Base-by-base conservation (phyloP, 2,329 filamentous ascomycete genomes). In the Botryosphaeria dothidea region DNA sequence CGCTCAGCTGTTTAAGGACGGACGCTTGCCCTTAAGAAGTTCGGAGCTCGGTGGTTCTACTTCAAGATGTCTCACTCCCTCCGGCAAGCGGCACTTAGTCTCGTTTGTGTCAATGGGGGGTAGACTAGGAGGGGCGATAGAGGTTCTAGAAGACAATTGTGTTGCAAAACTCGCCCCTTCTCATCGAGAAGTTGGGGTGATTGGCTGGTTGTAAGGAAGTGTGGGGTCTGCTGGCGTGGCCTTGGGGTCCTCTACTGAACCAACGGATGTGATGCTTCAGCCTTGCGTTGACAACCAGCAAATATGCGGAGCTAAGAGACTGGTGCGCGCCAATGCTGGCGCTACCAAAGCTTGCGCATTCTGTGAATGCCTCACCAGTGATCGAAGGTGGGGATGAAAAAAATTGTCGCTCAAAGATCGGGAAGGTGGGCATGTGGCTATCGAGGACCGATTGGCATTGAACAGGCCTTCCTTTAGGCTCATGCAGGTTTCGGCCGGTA, bases 31-130 rank as follows among this genome's bases (percentile, higher is more conserved):
- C 23, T n/a, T 21, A 23, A 19, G 17, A 23, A 36, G 31, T 19
- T 56, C 54, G 54, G 54, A 58, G 36, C 54, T 58, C 54, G 54
- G 54, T 58, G 54, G 21, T 45, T 19, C 25, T 36, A 36, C 54
- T 43, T 58, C 54, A 58, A 19, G 13, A 58, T 58, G 54, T 58
- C 54, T 58, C 54, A 58, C 21, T 43, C 13, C 11, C 21, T 29
- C 54, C 54, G 54, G 38, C 13, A 45, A 43, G 36, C 36, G 54
- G 54, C 54, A 27, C 23, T 58, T 58, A 29, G 54, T 41, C 9
- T n/a, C 15, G 43, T 27, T 13, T 19, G 54, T 27, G 19, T 43
- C 38, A 41, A n/a, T 15, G 54, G 29, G 25, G 29, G n/a, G 17
- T 21, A 5, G 23, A 19, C 15, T 4, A 19, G n/a, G 54, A 58